Conservation (phyloP, 805 yeast genomes). For the Spathaspora sp. region DNA sequence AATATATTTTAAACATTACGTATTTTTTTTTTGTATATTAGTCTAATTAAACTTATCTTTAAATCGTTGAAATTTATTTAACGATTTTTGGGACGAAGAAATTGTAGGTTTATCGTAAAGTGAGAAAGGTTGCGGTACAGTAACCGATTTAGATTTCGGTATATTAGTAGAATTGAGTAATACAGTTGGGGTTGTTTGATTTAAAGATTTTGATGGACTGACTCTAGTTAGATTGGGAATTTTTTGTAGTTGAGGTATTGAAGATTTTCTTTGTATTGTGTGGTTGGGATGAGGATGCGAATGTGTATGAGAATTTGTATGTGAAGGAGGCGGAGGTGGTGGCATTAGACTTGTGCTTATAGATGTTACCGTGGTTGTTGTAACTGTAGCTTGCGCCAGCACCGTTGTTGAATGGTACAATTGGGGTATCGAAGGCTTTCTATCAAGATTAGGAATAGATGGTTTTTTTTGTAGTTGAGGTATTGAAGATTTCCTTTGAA, state of each 20-base stretch:
- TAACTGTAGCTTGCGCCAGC: slow-evolving; percentile 11
- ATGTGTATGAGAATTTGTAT: slow-evolving; percentile 10
- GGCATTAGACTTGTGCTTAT: slow-evolving; percentile 2
- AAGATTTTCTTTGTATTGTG: slow-evolving; percentile 9
- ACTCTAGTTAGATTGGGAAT: slow-evolving; percentile 4
- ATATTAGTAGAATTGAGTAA: slow-evolving; percentile 5
- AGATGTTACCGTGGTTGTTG: slow-evolving; percentile 12
- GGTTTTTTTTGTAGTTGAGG: slow-evolving; percentile 12
- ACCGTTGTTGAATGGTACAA: slow-evolving; percentile 8
- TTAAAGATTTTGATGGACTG: neutral
- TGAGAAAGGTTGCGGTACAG: slow-evolving; percentile 27
- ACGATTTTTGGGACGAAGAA: slow-evolving; percentile 36
- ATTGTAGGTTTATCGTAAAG: slow-evolving; percentile 37
- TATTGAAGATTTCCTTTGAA: slow-evolving; percentile 16
- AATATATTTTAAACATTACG: slow-evolving; percentile 28
- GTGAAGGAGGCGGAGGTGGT: slow-evolving; percentile 2
- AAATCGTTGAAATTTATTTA: slow-evolving; percentile 31
- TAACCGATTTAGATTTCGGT: slow-evolving; percentile 9
- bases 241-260: slow-evolving; percentile 9
- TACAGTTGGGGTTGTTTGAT: neutral
- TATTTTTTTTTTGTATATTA: neutral
- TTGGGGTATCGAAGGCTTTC: slow-evolving; percentile 13
- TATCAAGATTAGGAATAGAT: slow-evolving; percentile 9
- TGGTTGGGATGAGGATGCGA: slow-evolving; percentile 14
- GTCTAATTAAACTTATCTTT: slow-evolving; percentile 25